Percentiles rank a stretch among this genome's conserved stretches.
These are phyloP conservation scores for Penicillium tannophilum DNA, from an alignment of 495 filamentous ascomycete genomes.

Conservation along the genomic window DNA sequence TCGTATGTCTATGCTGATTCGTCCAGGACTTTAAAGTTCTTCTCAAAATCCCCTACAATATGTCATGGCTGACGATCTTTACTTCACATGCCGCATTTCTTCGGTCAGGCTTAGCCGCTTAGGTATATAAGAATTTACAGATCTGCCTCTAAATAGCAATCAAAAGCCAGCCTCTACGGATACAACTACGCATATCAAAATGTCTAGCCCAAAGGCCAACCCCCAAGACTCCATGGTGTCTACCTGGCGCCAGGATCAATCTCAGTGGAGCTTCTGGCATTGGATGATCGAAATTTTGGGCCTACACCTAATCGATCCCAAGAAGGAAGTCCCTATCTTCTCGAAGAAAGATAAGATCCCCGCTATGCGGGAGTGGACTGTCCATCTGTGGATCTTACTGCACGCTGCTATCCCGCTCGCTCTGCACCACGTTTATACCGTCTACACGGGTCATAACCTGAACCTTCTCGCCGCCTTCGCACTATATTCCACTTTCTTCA, in stretches of 20 bases:
- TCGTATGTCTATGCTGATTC: constrained; percentile 1
- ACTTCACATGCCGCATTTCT: constrained; percentile 16
- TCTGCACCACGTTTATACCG: constrained; percentile 27
- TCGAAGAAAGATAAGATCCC: constrained; percentile 33
- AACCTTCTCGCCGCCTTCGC: constrained; percentile 19
- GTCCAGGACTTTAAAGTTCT: constrained; percentile 10
- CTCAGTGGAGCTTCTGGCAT: constrained; percentile 26
- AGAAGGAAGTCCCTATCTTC: constrained; percentile 22
- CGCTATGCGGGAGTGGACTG: constrained; percentile 22
- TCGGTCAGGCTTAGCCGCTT: neutral
- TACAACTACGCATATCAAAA: neutral
- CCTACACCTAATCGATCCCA: constrained; percentile 23
- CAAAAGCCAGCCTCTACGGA: too few relatives aligned
- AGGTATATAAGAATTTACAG: constrained; percentile 10
- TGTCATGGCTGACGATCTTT: constrained; percentile 18
- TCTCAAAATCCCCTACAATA: neutral
- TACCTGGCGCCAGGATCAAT: constrained; percentile 31
- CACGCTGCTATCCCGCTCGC: constrained; percentile 25
- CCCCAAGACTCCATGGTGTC: constrained; percentile 32
- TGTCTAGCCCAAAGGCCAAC: constrained; percentile 15
- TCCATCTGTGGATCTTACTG: constrained; percentile 31
- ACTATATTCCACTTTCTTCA: constrained; percentile 28
- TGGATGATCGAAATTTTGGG: constrained; percentile 30
- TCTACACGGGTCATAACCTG: constrained; percentile 20
- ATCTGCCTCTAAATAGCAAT: neutral